phyloP scores from a whole-genome alignment of 2,329 filamentous ascomycete species.

The Aulographum hederae region DNA sequence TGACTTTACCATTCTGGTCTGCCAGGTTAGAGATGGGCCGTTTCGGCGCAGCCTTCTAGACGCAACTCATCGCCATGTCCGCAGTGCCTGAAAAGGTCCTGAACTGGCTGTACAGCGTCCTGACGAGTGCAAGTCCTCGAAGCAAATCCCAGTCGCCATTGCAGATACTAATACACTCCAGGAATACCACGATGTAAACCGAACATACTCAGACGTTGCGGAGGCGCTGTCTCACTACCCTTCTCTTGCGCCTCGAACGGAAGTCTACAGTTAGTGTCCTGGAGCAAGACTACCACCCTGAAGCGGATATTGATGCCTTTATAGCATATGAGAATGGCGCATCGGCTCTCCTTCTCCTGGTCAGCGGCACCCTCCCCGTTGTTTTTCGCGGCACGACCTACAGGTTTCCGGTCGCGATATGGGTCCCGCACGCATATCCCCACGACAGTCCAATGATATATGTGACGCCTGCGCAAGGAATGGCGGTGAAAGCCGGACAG shows the following conservation, averaged over 20 bases:
- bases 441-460: conserved; percentile 72
- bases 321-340: conserved; percentile 75
- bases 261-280: conserved; percentile 98
- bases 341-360: conserved; percentile 69
- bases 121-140: conserved; percentile 32
- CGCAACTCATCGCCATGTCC: conserved; percentile 33
- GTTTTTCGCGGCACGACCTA: conserved; percentile 77
- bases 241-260: conserved; percentile 67
- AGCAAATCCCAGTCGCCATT: not conserved
- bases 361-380: conserved; percentile 81
- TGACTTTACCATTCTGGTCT: no score
- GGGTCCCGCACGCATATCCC: conserved; percentile 85
- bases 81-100: conserved; percentile 77
- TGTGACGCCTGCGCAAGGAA: conserved; percentile 71
- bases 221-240: conserved; percentile 64
- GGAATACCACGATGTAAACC: conserved; percentile 88
- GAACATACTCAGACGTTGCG: conserved; percentile 81
- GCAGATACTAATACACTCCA: conserved; percentile 19
- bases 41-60: no score
- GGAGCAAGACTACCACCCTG: conserved; percentile 28
- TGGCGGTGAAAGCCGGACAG: conserved; percentile 81
- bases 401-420: conserved; percentile 79
- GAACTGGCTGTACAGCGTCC: conserved; percentile 86
- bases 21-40: no score
- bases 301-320: no score